phyloP scores from a whole-genome alignment of 495 filamentous ascomycete genomes.

The Aspergillus biplanus region DNA sequence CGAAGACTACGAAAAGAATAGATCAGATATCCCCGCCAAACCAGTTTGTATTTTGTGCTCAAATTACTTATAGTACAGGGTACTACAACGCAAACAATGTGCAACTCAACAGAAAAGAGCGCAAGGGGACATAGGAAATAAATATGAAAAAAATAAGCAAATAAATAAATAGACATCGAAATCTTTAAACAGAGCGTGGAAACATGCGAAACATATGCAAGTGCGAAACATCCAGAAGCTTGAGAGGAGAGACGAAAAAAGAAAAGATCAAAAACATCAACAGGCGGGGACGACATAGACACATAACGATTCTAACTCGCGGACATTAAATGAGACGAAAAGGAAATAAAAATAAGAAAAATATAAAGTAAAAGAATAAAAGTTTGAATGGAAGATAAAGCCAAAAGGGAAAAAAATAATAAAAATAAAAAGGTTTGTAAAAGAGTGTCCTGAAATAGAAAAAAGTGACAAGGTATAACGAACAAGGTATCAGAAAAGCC shows the following conservation, averaged over 20 bases:
- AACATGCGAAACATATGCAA: slow-evolving; percentile 22
- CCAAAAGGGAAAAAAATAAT: slow-evolving; percentile 16
- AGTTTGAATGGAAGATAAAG: background rate
- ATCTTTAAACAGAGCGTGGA: slow-evolving; percentile 14
- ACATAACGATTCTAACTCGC: slow-evolving; percentile 32
- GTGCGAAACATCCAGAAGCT: slow-evolving; percentile 9
- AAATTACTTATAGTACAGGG: slow-evolving; percentile 53
- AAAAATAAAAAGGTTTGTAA: slow-evolving; percentile 21
- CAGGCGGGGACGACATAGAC: slow-evolving; percentile 33
- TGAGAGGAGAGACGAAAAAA: slow-evolving; percentile 18
- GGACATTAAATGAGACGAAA: slow-evolving; percentile 26
- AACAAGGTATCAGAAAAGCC: slow-evolving; percentile 35
- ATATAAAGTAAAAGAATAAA: background rate
- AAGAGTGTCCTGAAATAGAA: slow-evolving; percentile 25
- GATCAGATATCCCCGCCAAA: slow-evolving; percentile 38
- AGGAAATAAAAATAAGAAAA: slow-evolving; percentile 9
- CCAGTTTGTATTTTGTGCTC: slow-evolving; percentile 38
- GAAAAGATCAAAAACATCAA: slow-evolving; percentile 18
- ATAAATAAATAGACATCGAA: slow-evolving; percentile 19
- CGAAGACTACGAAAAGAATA: background rate
- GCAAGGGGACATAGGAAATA: slow-evolving; percentile 19
- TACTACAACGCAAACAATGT: slow-evolving; percentile 43
- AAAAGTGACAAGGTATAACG: slow-evolving; percentile 25
- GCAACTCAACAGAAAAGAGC: slow-evolving; percentile 27
- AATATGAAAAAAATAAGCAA: slow-evolving; percentile 22